Base-by-base conservation (phyloP, 1,139 yeast genomes). In the Taiozyma sp. region DNA sequence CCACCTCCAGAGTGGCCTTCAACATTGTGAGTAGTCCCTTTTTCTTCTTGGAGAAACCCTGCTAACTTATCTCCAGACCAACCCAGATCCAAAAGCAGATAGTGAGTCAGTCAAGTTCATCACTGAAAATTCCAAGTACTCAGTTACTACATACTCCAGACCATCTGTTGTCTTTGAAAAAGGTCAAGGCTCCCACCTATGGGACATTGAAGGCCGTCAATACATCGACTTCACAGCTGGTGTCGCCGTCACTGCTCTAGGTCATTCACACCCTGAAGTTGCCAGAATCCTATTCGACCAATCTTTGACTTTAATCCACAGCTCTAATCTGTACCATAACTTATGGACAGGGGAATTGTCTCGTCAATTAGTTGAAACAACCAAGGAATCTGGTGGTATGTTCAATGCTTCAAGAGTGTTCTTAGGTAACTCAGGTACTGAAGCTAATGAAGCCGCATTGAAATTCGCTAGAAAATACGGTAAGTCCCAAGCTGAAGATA, bases 401-500 rank as follows among this genome's bases (percentile, higher is more conserved):
- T 69, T 74, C 48, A 78, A 83, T 60, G 96, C 97, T 2, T 74
- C 87, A 34, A 75, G 85, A 54, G 96, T 91, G n/a, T 93, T 93
- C 63, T 72, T 93, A 54, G 85, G 95, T 65, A 93, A 92, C 66
- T 87, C 96, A 0, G 99, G 99, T 47, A 85, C 98, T 9, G 99
- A 93, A 70, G 98, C 99, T 51, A 93, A 92, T 65, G 99, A 93
- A 68, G 99, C 98, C 2, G 99, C 99, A 0, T 72, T 93, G 62
- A 93, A 93, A 68, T 93, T 93, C 73, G 97, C 97, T 19, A 81
- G 97, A 65, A 92, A 90, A 67, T 79, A 81, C 63, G 97, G 96
- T 51, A 83, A 83, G 58, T 59, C 73, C 5, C 68, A 76, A 43
- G 68, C 70, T 52, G 76, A 74, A 14, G 78, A 76, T 44, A 92